Base-by-base conservation (phyloP, 2,329 filamentous ascomycete species). In the Clonostachys chloroleuca region DNA sequence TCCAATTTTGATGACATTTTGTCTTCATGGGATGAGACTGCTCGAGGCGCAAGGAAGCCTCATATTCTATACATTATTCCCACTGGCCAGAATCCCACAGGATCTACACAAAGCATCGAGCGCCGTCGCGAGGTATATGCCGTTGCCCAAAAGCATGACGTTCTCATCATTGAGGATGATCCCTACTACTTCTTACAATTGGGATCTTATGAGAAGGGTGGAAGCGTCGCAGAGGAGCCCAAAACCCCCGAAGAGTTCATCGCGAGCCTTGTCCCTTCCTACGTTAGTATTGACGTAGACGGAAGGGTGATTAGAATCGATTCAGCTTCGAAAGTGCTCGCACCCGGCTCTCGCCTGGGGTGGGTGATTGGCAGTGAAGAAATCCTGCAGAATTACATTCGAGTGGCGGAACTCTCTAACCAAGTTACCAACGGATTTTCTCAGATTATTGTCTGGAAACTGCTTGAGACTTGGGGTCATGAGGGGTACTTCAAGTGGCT, bases 381-480 rank as follows among this genome's bases (percentile, higher is more conserved):
- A 67, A 74, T 96, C 47, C 69, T 92, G 47, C 86, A 92, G 63
- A 79, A 84, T 20, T 94, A 87, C 65, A 72, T 82, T 49, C 83
- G 85, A 37, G 87, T 92, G 66, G 81, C 83, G 51, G 91, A 95
- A 66, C 78, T 84, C 36, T 84, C 81, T 30, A 87, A 82, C 34
- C 91, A 96, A 63, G 87, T 86, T 35, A 89, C 92, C 0, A 83
- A 80, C 44, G 91, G 92, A 34, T 77, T 94, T 54, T 81, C 84
- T 0, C 90, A 95, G 68, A 72, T 91, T 12, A 71, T 89, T 8
- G 69, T 96, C 46, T 90, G 85, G 72, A 92, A 92, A 68, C 73
- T 96, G 30, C 74, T 96, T 52, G 88, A 94, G 64, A 80, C 83
- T 48, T 96, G 91, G 91, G 91, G 90, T 33, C 92, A 96, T 59